Evolutionary conservation across 768 basidiomycete genomes (phyloP).

Genomic region (Leccinum truebloodii): DNA sequence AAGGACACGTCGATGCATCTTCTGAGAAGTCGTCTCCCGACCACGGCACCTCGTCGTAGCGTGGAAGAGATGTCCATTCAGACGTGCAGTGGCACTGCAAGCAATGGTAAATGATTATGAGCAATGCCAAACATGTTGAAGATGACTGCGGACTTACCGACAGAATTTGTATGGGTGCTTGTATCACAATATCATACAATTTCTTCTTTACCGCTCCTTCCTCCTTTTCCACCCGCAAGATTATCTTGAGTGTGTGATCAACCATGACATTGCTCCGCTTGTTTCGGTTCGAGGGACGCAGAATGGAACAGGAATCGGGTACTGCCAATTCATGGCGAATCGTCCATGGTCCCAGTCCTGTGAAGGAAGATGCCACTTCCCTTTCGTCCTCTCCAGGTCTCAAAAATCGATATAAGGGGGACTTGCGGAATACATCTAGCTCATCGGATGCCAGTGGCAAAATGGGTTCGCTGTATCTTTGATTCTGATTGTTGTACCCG

Average conservation of each 20-base stretch:
- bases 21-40: conserved; percentile 10
- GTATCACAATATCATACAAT: conserved; percentile 84
- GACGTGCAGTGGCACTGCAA: conserved; percentile 77
- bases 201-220: conserved; percentile 70
- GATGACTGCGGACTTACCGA: conserved; percentile 58
- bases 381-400: conserved; percentile 51
- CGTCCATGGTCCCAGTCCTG: conserved; percentile 88
- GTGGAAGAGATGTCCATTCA: conserved; percentile 77
- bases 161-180: conserved; percentile 83
- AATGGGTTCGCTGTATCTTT: conserved; percentile 57
- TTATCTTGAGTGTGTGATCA: conserved; percentile 75
- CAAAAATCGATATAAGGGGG: conserved; percentile 61
- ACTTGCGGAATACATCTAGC: conserved; percentile 57
- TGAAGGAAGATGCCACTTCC: conserved; percentile 57
- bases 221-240: conserved; percentile 84
- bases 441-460: conserved; percentile 80
- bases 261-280: conserved; percentile 66
- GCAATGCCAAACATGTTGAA: neutral
- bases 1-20: conserved; percentile 42
- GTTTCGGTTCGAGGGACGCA: conserved; percentile 75
- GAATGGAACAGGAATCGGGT: conserved; percentile 57
- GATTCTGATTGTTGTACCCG: conserved; percentile 41
- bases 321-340: conserved; percentile 70
- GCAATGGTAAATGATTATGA: conserved; percentile 1
- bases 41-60: conserved; percentile 51